Conservation (phyloP, 1,284 basidiomycete genomes). For the Porogramme epimiltina region DNA sequence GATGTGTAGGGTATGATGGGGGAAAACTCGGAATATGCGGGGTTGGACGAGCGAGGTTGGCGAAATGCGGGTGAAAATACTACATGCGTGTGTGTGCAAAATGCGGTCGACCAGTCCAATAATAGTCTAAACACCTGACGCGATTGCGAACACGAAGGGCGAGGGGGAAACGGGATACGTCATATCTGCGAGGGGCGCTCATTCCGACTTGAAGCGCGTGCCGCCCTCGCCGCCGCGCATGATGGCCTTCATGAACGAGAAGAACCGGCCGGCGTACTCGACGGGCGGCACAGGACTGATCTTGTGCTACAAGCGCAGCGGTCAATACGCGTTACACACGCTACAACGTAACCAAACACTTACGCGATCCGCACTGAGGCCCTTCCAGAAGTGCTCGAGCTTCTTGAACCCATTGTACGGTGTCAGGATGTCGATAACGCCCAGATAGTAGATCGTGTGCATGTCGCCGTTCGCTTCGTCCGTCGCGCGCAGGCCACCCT, state of each 20-base stretch:
- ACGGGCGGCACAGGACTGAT: constrained; percentile 89
- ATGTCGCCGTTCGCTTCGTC: constrained; percentile 79
- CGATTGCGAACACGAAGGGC: neutral
- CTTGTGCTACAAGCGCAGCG: constrained; percentile 66
- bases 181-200: constrained; percentile 3
- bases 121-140: constrained; percentile 12
- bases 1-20: too few relatives aligned
- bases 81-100: constrained; percentile 4
- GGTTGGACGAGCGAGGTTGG: too few relatives aligned
- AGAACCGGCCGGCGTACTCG: constrained; percentile 87
- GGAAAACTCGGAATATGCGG: too few relatives aligned
- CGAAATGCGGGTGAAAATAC: neutral
- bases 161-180: neutral
- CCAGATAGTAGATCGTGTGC: constrained; percentile 91
- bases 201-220: constrained; percentile 58
- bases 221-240: constrained; percentile 83
- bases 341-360: constrained; percentile 30
- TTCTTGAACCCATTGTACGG: constrained; percentile 84
- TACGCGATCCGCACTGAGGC: constrained; percentile 83
- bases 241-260: constrained; percentile 83
- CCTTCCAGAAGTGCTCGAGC: constrained; percentile 92
- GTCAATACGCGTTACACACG: constrained; percentile 10
- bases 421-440: constrained; percentile 93
- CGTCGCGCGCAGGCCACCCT: constrained; percentile 91
- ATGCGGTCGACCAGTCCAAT: constrained; percentile 2